Conservation (phyloP, 495 filamentous ascomycete species). For the Massariosphaeria phaeospora region DNA sequence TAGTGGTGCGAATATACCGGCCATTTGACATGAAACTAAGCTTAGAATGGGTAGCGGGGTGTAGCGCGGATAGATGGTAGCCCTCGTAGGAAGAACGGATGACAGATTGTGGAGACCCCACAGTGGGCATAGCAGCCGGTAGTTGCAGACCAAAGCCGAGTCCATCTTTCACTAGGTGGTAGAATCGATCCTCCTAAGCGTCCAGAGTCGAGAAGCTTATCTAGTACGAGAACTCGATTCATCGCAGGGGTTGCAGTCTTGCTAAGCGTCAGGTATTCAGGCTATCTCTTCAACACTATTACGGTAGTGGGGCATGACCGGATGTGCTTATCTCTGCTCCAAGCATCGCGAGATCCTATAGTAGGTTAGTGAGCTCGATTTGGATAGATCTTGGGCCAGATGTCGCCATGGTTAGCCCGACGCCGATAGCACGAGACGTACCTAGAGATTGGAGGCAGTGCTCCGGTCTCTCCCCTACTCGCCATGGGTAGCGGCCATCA, state of each 20-base stretch:
- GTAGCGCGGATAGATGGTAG: no score
- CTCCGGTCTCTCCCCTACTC: not conserved
- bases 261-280: no score
- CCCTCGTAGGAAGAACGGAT: no score
- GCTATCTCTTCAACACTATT: no score
- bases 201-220: no score
- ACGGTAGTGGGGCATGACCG: not conserved
- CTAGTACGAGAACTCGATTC: no score
- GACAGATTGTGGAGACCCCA: slow-evolving; percentile 17
- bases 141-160: not conserved
- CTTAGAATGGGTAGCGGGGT: no score
- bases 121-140: not conserved
- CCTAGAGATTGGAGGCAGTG: not conserved
- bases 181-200: not conserved
- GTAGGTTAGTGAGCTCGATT: not conserved
- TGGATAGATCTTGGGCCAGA: not conserved
- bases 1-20: no score
- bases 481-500: not conserved
- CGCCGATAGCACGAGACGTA: not conserved
- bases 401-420: slow-evolving; percentile 4
- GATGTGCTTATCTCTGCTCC: not conserved
- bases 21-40: no score
- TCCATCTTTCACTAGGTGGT: not conserved
- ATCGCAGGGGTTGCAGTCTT: no score
- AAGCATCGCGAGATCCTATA: no score